Conservation (phyloP, 495 filamentous ascomycete genomes). For the Terfezia boudieri region DNA sequence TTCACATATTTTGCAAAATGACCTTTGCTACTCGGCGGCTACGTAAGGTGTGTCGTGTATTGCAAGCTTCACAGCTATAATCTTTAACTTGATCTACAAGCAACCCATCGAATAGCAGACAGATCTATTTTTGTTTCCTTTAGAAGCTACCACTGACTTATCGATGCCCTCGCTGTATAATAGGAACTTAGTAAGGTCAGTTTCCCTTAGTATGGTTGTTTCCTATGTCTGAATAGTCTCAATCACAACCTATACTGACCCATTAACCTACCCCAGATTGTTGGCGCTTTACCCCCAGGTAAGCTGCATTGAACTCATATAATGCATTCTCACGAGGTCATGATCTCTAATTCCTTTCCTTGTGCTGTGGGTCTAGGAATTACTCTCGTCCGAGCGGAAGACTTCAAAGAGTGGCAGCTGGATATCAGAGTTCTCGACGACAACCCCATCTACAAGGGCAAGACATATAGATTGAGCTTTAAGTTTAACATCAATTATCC, state of each 20-base stretch:
- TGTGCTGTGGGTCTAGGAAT: conserved; percentile 32
- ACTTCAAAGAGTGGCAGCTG: conserved; percentile 76
- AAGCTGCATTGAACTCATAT: neutral
- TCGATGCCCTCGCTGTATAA: neutral
- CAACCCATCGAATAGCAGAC: neutral
- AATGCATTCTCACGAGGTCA: too few relatives aligned
- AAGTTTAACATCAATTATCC: conserved; percentile 66
- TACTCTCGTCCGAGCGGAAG: conserved; percentile 51
- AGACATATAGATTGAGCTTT: conserved; percentile 74
- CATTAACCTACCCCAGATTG: conserved; percentile 22
- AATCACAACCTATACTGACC: too few relatives aligned
- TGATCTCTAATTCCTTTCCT: too few relatives aligned
- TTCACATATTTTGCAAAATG: neutral
- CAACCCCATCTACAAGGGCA: conserved; percentile 67
- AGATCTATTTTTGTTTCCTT: too few relatives aligned
- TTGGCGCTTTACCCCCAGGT: conserved; percentile 30
- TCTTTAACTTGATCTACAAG: neutral
- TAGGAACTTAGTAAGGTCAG: neutral
- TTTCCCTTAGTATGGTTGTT: neutral
- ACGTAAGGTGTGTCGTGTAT: neutral
- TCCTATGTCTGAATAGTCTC: neutral
- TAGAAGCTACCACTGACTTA: too few relatives aligned
- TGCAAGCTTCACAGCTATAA: neutral
- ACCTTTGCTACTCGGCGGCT: neutral
- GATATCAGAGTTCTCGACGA: conserved; percentile 78